Evolutionary conservation across 495 filamentous ascomycete species (phyloP).

Genomic region (Penicillium bovifimosum): DNA sequence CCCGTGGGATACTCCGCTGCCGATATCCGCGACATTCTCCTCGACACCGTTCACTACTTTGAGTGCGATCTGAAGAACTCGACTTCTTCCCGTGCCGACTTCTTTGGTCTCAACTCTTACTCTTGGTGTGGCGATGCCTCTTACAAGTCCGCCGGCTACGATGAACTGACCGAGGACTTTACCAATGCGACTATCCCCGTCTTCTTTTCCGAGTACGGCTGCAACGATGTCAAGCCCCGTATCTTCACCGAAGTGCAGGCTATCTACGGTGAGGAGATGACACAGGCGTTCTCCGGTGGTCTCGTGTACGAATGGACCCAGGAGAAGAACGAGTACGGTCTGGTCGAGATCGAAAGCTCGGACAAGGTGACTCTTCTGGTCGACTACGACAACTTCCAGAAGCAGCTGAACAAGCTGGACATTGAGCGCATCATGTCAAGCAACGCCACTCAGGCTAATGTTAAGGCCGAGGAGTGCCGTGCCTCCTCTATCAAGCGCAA

Average conservation of each 20-base stretch:
- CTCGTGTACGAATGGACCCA: slow-evolving; percentile 84
- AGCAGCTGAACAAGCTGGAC: slow-evolving; percentile 70
- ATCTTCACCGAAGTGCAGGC: slow-evolving; percentile 75
- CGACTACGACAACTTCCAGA: slow-evolving; percentile 73
- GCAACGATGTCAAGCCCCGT: slow-evolving; percentile 76
- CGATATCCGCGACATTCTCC: slow-evolving; percentile 73
- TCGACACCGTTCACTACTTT: slow-evolving; percentile 79
- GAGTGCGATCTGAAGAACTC: slow-evolving; percentile 69
- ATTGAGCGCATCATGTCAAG: slow-evolving; percentile 56
- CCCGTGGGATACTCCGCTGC: slow-evolving; percentile 94
- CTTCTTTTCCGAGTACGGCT: slow-evolving; percentile 97
- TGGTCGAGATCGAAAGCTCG: slow-evolving; percentile 65
- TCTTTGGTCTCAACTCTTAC: slow-evolving; percentile 95
- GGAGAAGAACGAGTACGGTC: slow-evolving; percentile 74
- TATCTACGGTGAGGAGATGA: slow-evolving; percentile 80
- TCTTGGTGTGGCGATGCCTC: slow-evolving; percentile 83
- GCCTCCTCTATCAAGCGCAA: slow-evolving; percentile 54
- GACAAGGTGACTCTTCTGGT: slow-evolving; percentile 54
- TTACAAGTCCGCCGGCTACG: slow-evolving; percentile 65
- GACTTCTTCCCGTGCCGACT: slow-evolving; percentile 62
- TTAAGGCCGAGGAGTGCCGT: slow-evolving; percentile 54
- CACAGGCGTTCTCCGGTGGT: slow-evolving; percentile 71
- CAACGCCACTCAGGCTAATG: slow-evolving; percentile 46
- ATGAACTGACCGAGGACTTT: slow-evolving; percentile 67
- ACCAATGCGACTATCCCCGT: slow-evolving; percentile 68